These are phyloP conservation scores for Iberis amara DNA, from an alignment of 441 rosid species.

Conservation along the genomic window DNA sequence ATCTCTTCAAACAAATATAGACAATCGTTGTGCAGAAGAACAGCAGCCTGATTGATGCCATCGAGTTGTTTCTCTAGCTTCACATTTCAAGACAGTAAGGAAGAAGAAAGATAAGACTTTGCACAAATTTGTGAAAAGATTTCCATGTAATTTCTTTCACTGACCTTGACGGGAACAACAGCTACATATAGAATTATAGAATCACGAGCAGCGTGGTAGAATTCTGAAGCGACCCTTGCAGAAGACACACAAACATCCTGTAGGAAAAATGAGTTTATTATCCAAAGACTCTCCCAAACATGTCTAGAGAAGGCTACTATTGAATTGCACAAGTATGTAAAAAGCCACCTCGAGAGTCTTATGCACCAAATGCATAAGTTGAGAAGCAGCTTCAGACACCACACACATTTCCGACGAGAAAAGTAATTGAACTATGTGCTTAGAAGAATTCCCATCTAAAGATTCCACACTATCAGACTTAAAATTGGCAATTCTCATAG, in stretches of 20 bases:
- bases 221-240: slow-evolving; percentile 77
- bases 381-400: slow-evolving; percentile 81
- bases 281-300: slow-evolving; percentile 8
- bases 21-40: slow-evolving; percentile 89
- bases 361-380: slow-evolving; percentile 78
- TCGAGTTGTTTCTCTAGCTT: slow-evolving; percentile 95
- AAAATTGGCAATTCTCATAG: slow-evolving; percentile 30
- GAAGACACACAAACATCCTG: slow-evolving; percentile 91
- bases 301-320: slow-evolving; percentile 16
- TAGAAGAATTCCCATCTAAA: slow-evolving; percentile 36
- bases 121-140: slow-evolving; percentile 1
- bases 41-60: slow-evolving; percentile 86
- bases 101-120: slow-evolving; percentile 21
- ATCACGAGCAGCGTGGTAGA: slow-evolving; percentile 83
- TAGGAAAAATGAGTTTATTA: slow-evolving; percentile 25
- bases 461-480: slow-evolving; percentile 35
- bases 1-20: slow-evolving; percentile 76
- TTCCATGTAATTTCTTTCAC: slow-evolving; percentile 33
- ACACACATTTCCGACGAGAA: slow-evolving; percentile 76
- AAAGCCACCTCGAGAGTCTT: slow-evolving; percentile 63
- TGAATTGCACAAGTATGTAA: slow-evolving; percentile 8
- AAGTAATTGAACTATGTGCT: slow-evolving; percentile 61
- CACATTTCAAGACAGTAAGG: slow-evolving; percentile 23
- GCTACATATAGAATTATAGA: slow-evolving; percentile 87
- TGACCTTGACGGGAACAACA: slow-evolving; percentile 83